Evolutionary conservation across 108 stramenopile species (phyloP), one percentile per base, ranked within the genome.

Genomic region (Fragilariopsis cylindrus): DNA sequence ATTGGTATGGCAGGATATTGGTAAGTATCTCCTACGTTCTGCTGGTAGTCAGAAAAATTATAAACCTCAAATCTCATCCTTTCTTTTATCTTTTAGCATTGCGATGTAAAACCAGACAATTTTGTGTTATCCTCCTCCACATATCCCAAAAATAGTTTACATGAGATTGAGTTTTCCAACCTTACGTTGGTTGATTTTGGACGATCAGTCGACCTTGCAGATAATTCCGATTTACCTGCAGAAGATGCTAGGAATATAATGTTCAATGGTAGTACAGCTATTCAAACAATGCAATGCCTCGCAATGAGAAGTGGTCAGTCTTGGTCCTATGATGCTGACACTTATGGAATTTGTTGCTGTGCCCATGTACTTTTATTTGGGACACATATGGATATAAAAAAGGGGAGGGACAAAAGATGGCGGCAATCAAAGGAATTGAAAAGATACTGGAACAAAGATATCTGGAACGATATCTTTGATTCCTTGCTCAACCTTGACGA

Each of bases 91-190:
- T 63, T 11, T 65, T 19, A 88, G 88, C 91, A 92, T 62, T 90
- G 90, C 58, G 94, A 95, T 79, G 80, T 90, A 8, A 95, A 95
- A 67, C 88, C 94, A 2, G 94, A 95, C 57, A 95, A 95, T 67
- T 91, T 89, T 82, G 89, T 94, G 4, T 52, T 94, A 4, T 75
- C 80, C 43, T 63, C 69, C 30, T 78, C 76, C 18, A 69, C 82
- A 45, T 66, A 58, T 21, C 41, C 58, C 13, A 54, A 65, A 41
- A 64, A 81, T 53, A 50, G 70, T 43, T 81, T 30, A 47, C 19
- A 55, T 1, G 62, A 63, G 39, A 68, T 89, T 11, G 82, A 77
- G 41, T 81, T 70, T 58, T 72, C 82, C 41, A 87, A 92, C 63
- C 48, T 92, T 54, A 88, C 79, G 82, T 79, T 95, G 3, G 85